These are phyloP conservation scores for Pseudogymnoascus sp. DNA, from an alignment of 2,329 filamentous ascomycete species.

Conservation along the genomic window DNA sequence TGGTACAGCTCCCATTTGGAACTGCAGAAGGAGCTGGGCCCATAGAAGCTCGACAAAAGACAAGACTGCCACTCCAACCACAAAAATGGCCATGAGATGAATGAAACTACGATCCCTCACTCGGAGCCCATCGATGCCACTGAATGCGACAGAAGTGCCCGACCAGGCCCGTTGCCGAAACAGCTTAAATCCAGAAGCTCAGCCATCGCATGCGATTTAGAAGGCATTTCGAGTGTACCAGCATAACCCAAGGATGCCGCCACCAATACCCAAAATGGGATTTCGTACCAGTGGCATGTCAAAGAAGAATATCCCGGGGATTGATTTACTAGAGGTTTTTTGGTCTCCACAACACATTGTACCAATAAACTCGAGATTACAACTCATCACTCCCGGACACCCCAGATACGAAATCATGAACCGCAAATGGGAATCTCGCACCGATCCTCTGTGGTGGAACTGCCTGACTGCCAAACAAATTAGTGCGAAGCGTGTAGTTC, in stretches of 20 bases:
- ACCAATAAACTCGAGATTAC: not conserved
- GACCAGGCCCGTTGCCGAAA: not conserved
- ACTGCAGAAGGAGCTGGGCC: not conserved
- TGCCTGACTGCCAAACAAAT: conserved; percentile 27
- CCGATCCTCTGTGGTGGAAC: conserved; percentile 40
- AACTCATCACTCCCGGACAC: conserved; percentile 17
- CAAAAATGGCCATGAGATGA: not conserved
- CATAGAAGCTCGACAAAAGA: not conserved
- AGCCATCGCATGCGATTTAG: not conserved
- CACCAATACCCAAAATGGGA: not conserved
- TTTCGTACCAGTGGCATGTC: not conserved
- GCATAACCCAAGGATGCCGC: not conserved
- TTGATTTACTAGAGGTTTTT: conserved; percentile 9
- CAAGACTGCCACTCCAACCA: not conserved
- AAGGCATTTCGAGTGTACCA: not conserved
- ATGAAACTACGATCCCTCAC: not conserved
- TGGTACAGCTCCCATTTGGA: not conserved
- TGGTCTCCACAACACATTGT: conserved; percentile 3
- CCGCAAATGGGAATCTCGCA: conserved; percentile 30
- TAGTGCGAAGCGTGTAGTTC: conserved; percentile 35
- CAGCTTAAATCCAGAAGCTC: not conserved
- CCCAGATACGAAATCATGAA: conserved; percentile 31
- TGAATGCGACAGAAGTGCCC: not conserved
- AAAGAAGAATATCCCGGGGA: conserved; percentile 19
- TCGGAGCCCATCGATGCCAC: not conserved